Conservation (phyloP, 495 filamentous ascomycete genomes). For the Neurospora cerealis region DNA sequence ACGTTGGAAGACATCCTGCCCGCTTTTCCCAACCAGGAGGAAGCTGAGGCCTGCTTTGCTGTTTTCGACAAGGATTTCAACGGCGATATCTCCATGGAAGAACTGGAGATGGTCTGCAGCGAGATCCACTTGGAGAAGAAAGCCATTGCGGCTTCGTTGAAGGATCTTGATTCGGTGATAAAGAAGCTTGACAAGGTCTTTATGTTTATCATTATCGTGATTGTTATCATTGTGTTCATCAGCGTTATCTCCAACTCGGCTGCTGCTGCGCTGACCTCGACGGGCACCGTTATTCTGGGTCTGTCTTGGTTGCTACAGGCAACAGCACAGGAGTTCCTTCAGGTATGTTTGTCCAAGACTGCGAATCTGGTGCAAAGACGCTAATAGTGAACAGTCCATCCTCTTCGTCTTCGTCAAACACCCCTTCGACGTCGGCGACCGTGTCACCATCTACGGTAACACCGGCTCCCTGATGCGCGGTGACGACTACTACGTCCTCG, state of each 20-base stretch:
- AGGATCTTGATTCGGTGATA: slow-evolving; percentile 94
- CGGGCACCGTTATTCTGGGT: slow-evolving; percentile 75
- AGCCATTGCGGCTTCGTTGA: slow-evolving; percentile 85
- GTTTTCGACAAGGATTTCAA: slow-evolving; percentile 98
- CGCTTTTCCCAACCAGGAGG: slow-evolving; percentile 76
- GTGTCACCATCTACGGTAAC: slow-evolving; percentile 86
- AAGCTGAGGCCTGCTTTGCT: slow-evolving; percentile 81
- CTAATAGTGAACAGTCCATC: slow-evolving; percentile 38
- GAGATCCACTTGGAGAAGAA: slow-evolving; percentile 94
- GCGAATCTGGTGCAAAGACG: too few relatives aligned
- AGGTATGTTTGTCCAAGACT: slow-evolving; percentile 5
- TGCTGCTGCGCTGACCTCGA: slow-evolving; percentile 70
- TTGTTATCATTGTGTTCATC: slow-evolving; percentile 75
- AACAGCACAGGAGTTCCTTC: slow-evolving; percentile 86
- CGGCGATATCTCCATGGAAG: slow-evolving; percentile 92
- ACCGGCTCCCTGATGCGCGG: slow-evolving; percentile 65
- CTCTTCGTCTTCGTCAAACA: slow-evolving; percentile 98
- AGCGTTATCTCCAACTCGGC: slow-evolving; percentile 84
- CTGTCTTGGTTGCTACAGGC: slow-evolving; percentile 87
- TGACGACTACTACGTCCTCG: slow-evolving; percentile 93
- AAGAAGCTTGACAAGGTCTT: slow-evolving; percentile 81
- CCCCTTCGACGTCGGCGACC: slow-evolving; percentile 93
- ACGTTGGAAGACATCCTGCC: slow-evolving; percentile 63
- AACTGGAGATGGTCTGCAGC: slow-evolving; percentile 85
- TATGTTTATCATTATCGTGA: slow-evolving; percentile 71